phyloP scores from a whole-genome alignment of 2,329 filamentous ascomycete genomes.

The Pseudogymnoascus sp. region DNA sequence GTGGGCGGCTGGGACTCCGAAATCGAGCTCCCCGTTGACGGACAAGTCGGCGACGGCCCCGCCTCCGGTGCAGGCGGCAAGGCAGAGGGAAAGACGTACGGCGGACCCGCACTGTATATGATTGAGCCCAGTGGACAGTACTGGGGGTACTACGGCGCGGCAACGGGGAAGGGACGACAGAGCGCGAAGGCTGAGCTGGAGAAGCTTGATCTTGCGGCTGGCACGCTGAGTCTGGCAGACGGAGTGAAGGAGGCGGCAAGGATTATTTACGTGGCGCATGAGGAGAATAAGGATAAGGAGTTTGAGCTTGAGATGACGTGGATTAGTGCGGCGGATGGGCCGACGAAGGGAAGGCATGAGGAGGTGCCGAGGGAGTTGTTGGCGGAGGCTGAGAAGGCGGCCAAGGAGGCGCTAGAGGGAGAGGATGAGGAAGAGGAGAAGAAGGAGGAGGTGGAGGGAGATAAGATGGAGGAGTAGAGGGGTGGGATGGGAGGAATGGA shows the following conservation, averaged over 20 bases:
- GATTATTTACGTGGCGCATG: slow-evolving; percentile 95
- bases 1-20: slow-evolving; percentile 90
- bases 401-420: slow-evolving; percentile 80
- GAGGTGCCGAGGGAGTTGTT: slow-evolving; percentile 85
- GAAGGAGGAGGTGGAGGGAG: slow-evolving; percentile 47
- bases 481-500: background rate
- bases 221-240: slow-evolving; percentile 69
- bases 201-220: slow-evolving; percentile 82
- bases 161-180: slow-evolving; percentile 93
- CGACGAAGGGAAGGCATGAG: slow-evolving; percentile 85
- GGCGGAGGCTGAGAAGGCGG: slow-evolving; percentile 87
- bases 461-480: slow-evolving; percentile 83
- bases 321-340: slow-evolving; percentile 77
- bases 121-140: slow-evolving; percentile 95
- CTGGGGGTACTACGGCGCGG: slow-evolving; percentile 98
- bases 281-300: slow-evolving; percentile 99
- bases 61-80: slow-evolving; percentile 76
- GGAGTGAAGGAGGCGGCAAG: slow-evolving; percentile 92
- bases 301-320: slow-evolving; percentile 99
- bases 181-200: slow-evolving; percentile 96
- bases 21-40: slow-evolving; percentile 75
- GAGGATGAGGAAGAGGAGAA: slow-evolving; percentile 73
- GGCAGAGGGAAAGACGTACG: slow-evolving; percentile 63
- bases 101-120: slow-evolving; percentile 95
- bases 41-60: slow-evolving; percentile 79